phyloP scores from a whole-genome alignment of 2,329 filamentous ascomycete genomes.

The Diplodia intermedia region DNA sequence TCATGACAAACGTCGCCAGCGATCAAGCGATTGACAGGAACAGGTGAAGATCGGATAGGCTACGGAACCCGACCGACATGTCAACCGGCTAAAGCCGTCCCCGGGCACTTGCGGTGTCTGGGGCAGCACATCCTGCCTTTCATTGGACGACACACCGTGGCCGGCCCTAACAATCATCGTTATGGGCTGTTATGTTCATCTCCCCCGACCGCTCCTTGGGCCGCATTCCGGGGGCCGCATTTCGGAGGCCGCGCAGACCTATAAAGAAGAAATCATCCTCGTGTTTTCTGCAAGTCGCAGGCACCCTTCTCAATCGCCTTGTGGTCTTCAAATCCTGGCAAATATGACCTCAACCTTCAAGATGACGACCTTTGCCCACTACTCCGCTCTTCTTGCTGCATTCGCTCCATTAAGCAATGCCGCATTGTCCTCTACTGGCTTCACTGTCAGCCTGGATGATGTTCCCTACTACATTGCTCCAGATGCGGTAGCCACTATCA shows the following conservation, averaged over 20 bases:
- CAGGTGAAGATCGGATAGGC: conserved; percentile 27
- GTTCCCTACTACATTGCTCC: conserved; percentile 52
- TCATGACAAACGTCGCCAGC: conserved; percentile 11
- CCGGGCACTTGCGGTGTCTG: neutral
- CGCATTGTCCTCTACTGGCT: conserved; percentile 45
- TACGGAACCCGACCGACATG: conserved; percentile 7
- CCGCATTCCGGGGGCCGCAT: neutral
- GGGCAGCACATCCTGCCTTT: neutral
- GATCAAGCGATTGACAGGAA: conserved; percentile 20
- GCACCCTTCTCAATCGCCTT: neutral
- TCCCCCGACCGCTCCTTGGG: too few relatives aligned
- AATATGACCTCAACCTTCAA: neutral
- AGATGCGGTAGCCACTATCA: conserved; percentile 45
- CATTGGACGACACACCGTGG: conserved; percentile 1
- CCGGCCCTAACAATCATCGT: neutral
- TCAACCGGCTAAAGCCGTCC: neutral
- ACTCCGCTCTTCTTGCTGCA: neutral
- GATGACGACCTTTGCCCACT: neutral
- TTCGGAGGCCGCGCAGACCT: neutral
- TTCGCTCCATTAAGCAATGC: conserved; percentile 1
- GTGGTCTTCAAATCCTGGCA: too few relatives aligned
- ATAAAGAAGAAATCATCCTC: neutral
- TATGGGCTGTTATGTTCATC: neutral
- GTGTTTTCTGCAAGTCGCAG: neutral
- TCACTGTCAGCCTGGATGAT: conserved; percentile 50